Conservation (phyloP, 2,329 filamentous ascomycete genomes). For the Bipolaris oryzae region DNA sequence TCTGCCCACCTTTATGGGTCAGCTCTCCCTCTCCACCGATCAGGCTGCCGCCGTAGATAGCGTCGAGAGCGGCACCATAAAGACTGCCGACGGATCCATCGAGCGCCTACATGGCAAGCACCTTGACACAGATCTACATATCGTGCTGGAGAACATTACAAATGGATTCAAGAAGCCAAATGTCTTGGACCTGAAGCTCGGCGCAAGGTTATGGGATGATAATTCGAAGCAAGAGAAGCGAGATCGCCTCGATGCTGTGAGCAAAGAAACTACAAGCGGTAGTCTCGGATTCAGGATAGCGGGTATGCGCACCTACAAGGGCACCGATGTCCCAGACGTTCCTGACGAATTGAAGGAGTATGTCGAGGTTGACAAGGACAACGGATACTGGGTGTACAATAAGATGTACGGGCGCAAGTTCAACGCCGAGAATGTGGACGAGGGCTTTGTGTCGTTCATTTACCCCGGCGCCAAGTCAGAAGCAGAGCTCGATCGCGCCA, state of each 20-base stretch:
- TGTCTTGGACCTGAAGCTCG: constrained; percentile 92
- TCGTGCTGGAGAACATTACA: constrained; percentile 85
- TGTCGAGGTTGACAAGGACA: constrained; percentile 52
- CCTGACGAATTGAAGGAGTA: constrained; percentile 38
- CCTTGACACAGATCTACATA: constrained; percentile 75
- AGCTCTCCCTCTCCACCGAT: constrained; percentile 63
- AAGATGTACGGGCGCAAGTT: constrained; percentile 70
- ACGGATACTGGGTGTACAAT: constrained; percentile 65
- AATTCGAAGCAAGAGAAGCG: constrained; percentile 64
- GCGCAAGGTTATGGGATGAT: constrained; percentile 83
- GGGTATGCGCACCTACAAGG: constrained; percentile 66
- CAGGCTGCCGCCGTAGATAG: constrained; percentile 18
- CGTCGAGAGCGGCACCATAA: constrained; percentile 36
- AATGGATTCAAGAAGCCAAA: constrained; percentile 83
- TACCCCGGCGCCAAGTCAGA: constrained; percentile 43
- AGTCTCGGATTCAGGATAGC: constrained; percentile 68
- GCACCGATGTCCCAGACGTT: constrained; percentile 26
- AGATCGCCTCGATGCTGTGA: constrained; percentile 63
- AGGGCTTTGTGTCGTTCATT: constrained; percentile 65
- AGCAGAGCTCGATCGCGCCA: constrained; percentile 45
- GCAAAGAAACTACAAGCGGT: constrained; percentile 63
- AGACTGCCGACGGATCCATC: constrained; percentile 32
- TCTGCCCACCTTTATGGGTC: constrained; percentile 86
- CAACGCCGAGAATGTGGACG: constrained; percentile 58
- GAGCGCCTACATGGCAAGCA: constrained; percentile 63